Evolutionary conservation across 495 filamentous ascomycete genomes (phyloP).

Genomic region (Podospora sp.): DNA sequence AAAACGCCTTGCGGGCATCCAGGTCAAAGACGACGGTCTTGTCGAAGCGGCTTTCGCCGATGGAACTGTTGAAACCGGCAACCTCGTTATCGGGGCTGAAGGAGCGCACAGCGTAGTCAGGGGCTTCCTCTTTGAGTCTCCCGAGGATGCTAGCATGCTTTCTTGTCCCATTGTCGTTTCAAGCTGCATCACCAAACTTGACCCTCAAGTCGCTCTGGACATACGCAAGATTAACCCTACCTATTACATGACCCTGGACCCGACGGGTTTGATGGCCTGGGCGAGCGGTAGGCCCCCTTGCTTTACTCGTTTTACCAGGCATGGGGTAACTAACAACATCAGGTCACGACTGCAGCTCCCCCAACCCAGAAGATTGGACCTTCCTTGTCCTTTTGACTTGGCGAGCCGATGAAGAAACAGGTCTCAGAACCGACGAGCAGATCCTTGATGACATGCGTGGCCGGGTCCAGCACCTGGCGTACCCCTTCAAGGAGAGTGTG

Average conservation of each 20-base stretch:
- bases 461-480: constrained; percentile 19
- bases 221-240: constrained; percentile 33
- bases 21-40: background rate
- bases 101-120: constrained; percentile 46
- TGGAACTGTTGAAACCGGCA: constrained; percentile 39
- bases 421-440: constrained; percentile 12
- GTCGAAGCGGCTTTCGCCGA: constrained; percentile 46
- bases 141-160: constrained; percentile 30
- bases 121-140: constrained; percentile 35
- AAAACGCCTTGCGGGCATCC: constrained; percentile 13
- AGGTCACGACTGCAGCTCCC: constrained; percentile 27
- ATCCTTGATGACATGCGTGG: constrained; percentile 19
- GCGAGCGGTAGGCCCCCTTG: constrained; percentile 18
- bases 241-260: constrained; percentile 34
- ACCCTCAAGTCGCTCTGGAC: constrained; percentile 27
- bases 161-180: constrained; percentile 20
- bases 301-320: background rate
- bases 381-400: constrained; percentile 31
- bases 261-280: constrained; percentile 32
- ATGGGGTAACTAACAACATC: background rate
- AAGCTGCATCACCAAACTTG: constrained; percentile 20
- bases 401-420: constrained; percentile 19
- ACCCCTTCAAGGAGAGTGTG: constrained; percentile 28
- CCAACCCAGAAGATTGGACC: constrained; percentile 29
- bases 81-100: constrained; percentile 46